phyloP scores from a whole-genome alignment of 768 basidiomycete genomes.

The Pilatotrama ljubarskyi region DNA sequence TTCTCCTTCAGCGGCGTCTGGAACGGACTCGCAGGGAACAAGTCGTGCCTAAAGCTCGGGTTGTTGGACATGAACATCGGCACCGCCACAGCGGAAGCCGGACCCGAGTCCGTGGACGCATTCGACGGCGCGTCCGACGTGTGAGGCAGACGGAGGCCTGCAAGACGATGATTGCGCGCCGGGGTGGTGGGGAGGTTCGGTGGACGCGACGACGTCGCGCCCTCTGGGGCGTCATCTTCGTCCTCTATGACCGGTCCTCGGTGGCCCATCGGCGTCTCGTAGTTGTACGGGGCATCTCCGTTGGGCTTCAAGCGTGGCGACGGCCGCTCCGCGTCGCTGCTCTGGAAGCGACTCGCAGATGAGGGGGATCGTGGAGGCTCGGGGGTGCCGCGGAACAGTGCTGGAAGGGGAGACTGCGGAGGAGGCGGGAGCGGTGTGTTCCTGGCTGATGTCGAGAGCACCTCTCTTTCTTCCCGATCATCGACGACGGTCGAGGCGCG shows the following conservation, averaged over 20 bases:
- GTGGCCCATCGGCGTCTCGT: slow-evolving; percentile 42
- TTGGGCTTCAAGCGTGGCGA: slow-evolving; percentile 9
- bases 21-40: slow-evolving; percentile 70
- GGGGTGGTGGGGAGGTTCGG: slow-evolving; percentile 45
- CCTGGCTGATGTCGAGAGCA: slow-evolving; percentile 41
- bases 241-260: slow-evolving; percentile 70
- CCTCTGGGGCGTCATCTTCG: slow-evolving; percentile 53
- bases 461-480: slow-evolving; percentile 42
- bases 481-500: slow-evolving; percentile 47
- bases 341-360: slow-evolving; percentile 12
- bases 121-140: slow-evolving; percentile 53
- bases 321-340: slow-evolving; percentile 10
- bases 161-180: slow-evolving; percentile 38
- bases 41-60: slow-evolving; percentile 54
- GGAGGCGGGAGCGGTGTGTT: slow-evolving; percentile 60
- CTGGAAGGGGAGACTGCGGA: slow-evolving; percentile 49
- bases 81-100: slow-evolving; percentile 44
- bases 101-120: slow-evolving; percentile 45
- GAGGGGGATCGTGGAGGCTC: slow-evolving; percentile 24
- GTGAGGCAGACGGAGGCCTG: slow-evolving; percentile 43
- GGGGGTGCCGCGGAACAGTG: slow-evolving; percentile 32
- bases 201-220: slow-evolving; percentile 37
- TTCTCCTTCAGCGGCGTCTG: slow-evolving; percentile 69
- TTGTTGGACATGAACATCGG: slow-evolving; percentile 50
- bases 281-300: slow-evolving; percentile 14